Percentiles rank a stretch among this genome's conserved stretches.
Conservation (phyloP, 192 early-diverging fungal species). For the Gonapodya prolifera region DNA sequence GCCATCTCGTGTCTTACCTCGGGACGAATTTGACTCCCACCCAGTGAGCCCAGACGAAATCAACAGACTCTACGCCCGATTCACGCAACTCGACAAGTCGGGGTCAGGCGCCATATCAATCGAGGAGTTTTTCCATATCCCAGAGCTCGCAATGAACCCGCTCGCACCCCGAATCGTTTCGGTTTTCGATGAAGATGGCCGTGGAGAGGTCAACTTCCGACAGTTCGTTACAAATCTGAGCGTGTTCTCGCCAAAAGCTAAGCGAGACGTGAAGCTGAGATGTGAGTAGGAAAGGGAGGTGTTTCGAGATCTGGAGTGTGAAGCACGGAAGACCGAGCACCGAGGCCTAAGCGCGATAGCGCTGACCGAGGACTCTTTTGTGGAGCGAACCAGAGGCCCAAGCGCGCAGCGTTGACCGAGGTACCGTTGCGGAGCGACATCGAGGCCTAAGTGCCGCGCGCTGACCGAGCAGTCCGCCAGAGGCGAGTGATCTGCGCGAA, state of each 20-base stretch:
- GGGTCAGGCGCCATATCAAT: slow-evolving; percentile 21
- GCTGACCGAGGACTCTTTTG: too few species aligned
- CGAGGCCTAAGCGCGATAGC: too few species aligned
- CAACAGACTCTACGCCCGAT: slow-evolving; percentile 25
- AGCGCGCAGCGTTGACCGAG: too few species aligned
- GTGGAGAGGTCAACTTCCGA: slow-evolving; percentile 24
- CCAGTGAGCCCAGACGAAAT: slow-evolving; percentile 22
- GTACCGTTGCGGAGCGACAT: too few species aligned
- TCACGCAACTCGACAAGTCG: slow-evolving; percentile 30
- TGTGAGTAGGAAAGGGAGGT: slow-evolving; percentile 14
- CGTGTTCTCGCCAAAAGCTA: slow-evolving; percentile 20
- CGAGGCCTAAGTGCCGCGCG: too few species aligned
- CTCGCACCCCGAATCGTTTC: slow-evolving; percentile 24
- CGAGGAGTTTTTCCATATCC: slow-evolving; percentile 23
- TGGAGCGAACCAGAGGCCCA: too few species aligned
- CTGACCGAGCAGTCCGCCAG: too few species aligned
- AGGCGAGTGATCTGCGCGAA: too few species aligned
- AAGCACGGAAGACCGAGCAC: too few species aligned
- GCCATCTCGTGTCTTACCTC: too few species aligned
- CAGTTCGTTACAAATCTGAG: slow-evolving; percentile 22
- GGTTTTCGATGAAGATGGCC: slow-evolving; percentile 22
- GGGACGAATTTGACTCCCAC: too few species aligned
- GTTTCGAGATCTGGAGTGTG: too few species aligned
- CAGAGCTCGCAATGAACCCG: slow-evolving; percentile 37
- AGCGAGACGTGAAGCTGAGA: slow-evolving; percentile 27